Percentiles rank a stretch among this genome's conserved stretches.
These are phyloP conservation scores for Hymenoscyphus albidus DNA, from an alignment of 2,329 filamentous ascomycete species.

Conservation along the genomic window DNA sequence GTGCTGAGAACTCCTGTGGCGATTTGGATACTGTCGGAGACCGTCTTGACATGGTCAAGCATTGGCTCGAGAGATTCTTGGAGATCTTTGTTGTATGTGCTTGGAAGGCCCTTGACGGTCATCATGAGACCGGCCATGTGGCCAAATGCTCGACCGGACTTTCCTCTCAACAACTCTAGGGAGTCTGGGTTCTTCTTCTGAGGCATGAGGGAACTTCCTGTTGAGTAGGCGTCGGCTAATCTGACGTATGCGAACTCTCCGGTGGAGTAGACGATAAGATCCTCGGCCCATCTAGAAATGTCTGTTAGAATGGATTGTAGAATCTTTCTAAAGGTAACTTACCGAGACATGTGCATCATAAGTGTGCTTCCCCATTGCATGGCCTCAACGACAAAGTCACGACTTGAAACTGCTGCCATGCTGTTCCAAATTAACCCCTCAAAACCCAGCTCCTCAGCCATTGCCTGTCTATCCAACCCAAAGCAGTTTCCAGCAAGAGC, in stretches of 20 bases:
- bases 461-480: conserved; percentile 71
- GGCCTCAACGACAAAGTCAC: conserved; percentile 79
- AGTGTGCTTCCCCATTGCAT: conserved; percentile 76
- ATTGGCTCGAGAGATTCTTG: conserved; percentile 85
- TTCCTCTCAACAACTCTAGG: conserved; percentile 71
- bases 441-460: conserved; percentile 79
- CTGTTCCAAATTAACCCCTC: conserved; percentile 71
- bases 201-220: conserved; percentile 52
- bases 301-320: background rate
- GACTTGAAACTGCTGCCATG: conserved; percentile 58
- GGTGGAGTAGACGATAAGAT: conserved; percentile 78
- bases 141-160: conserved; percentile 72
- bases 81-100: conserved; percentile 93
- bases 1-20: conserved; percentile 77
- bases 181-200: conserved; percentile 80
- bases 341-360: conserved; percentile 69
- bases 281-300: conserved; percentile 64
- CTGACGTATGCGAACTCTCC: conserved; percentile 67
- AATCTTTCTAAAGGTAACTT: background rate
- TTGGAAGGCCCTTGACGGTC: conserved; percentile 47
- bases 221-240: conserved; percentile 75
- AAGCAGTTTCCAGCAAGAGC: conserved; percentile 81
- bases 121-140: conserved; percentile 78
- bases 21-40: conserved; percentile 77
- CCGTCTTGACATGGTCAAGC: conserved; percentile 77